Percentiles rank a stretch among this genome's conserved stretches.
Conservation (phyloP, 2,329 filamentous ascomycete genomes). For the Neofusicoccum parvum region DNA sequence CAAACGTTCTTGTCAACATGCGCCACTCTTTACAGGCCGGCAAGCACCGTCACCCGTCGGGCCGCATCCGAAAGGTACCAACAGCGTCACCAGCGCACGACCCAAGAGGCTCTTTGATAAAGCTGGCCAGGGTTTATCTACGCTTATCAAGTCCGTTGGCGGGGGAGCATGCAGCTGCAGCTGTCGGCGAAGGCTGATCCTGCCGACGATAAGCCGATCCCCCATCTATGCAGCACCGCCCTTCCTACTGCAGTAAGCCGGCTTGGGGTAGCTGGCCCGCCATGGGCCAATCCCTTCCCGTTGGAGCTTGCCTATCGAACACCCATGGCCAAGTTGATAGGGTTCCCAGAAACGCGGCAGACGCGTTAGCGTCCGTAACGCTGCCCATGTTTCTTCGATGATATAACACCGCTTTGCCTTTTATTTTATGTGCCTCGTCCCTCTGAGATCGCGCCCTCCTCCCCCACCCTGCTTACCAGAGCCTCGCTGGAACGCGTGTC, state of each 20-base stretch:
- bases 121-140: slow-evolving; percentile 15
- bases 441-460: neutral
- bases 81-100: neutral
- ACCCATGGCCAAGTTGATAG: neutral
- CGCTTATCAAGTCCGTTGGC: slow-evolving; percentile 11
- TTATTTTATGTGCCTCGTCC: neutral
- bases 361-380: neutral
- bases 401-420: neutral
- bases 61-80: neutral
- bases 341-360: neutral
- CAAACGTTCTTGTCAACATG: too few species aligned
- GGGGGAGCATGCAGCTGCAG: neutral
- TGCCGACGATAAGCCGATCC: slow-evolving; percentile 14
- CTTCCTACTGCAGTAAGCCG: slow-evolving; percentile 10
- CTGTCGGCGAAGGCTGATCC: slow-evolving; percentile 3
- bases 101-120: slow-evolving; percentile 4
- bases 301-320: slow-evolving; percentile 3
- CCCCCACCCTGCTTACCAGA: neutral
- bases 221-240: slow-evolving; percentile 3
- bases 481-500: neutral
- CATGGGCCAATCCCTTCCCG: neutral
- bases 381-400: neutral
- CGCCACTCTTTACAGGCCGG: neutral
- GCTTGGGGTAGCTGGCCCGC: neutral
- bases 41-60: neutral